Evolutionary conservation across 2,329 filamentous ascomycete genomes (phyloP), one percentile per base, ranked within the genome.

Genomic region (Trichoderma citrinoviride): DNA sequence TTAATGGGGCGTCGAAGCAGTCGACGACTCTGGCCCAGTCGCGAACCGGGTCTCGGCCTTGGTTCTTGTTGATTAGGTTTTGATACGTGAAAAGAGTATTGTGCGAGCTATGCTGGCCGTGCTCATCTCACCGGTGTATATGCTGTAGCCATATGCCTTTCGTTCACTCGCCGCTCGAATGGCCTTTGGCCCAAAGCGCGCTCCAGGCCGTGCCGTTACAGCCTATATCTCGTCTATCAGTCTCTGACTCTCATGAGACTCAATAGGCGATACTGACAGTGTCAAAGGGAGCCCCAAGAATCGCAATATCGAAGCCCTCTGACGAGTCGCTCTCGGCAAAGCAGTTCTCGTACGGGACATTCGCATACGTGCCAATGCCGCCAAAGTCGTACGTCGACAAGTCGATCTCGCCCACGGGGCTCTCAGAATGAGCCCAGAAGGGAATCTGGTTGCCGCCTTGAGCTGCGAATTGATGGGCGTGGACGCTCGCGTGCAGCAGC

Each of bases 181-280:
- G 33, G 90, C 90, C 43, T 90, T 86, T 27, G 92, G 92, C 0
- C 92, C 92, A 73, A 96, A 96, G 10, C 92, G 85, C 12, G 89
- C 69, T 1, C 70, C 70, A 0, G 69, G 71, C 5, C 71, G 66
- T 19, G 66, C 67, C 1, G 68, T 72, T 6, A 69, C 69, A 10
- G 68, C 68, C 70, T 71, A 23, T n/a, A 3, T 8, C 7, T 14
- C 23, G 17, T 4, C 8, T 19, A 44, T 40, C 25, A 41, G 46
- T 17, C 23, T n/a, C 27, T 19, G 27, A 4, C 19, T 3, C 5
- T 12, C 8, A 5, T 27, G 3, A 27, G n/a, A 29, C n/a, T 27
- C 12, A n/a, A 33, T 14, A 43, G 29, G 7, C 14, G 19, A 14
- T 41, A 68, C 71, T 25, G 8, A 74, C 73, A 6, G 72, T 73